Percentiles rank a stretch among this genome's conserved stretches.
phyloP scores from a whole-genome alignment of 2,329 filamentous ascomycete species.

The Myriosclerotinia duriaeana region DNA sequence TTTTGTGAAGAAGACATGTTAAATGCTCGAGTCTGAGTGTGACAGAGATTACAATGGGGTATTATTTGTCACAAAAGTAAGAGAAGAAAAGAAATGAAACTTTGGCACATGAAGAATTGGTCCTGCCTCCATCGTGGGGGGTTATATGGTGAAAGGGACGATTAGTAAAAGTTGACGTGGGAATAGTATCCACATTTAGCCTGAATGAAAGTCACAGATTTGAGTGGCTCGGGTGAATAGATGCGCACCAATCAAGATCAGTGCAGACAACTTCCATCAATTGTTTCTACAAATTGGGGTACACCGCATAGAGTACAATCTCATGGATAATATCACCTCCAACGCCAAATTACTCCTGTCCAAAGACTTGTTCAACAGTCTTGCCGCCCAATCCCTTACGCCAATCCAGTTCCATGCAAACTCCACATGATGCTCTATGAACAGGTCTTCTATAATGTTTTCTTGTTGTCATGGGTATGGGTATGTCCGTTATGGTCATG shows the following conservation, averaged over 20 bases:
- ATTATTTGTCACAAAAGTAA: neutral
- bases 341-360: constrained; percentile 21
- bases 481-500: constrained; percentile 48
- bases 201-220: constrained; percentile 17
- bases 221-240: constrained; percentile 9
- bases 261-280: constrained; percentile 4
- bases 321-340: neutral
- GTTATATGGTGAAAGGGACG: constrained; percentile 18
- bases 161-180: constrained; percentile 21
- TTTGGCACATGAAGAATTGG: neutral
- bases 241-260: constrained; percentile 32
- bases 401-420: constrained; percentile 24
- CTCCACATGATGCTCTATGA: constrained; percentile 27
- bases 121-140: constrained; percentile 20
- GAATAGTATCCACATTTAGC: constrained; percentile 24
- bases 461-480: constrained; percentile 37
- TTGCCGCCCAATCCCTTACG: constrained; percentile 20
- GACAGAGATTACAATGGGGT: neutral
- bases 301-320: constrained; percentile 18
- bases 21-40: constrained; percentile 16
- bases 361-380: constrained; percentile 5
- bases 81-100: constrained; percentile 6
- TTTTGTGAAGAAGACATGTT: constrained; percentile 43
- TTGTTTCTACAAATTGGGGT: constrained; percentile 14
- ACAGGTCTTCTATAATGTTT: constrained; percentile 34